Evolutionary conservation across 1,284 basidiomycete genomes (phyloP), one percentile per base, ranked within the genome.

Genomic region (Papiliotrema laurentii): DNA sequence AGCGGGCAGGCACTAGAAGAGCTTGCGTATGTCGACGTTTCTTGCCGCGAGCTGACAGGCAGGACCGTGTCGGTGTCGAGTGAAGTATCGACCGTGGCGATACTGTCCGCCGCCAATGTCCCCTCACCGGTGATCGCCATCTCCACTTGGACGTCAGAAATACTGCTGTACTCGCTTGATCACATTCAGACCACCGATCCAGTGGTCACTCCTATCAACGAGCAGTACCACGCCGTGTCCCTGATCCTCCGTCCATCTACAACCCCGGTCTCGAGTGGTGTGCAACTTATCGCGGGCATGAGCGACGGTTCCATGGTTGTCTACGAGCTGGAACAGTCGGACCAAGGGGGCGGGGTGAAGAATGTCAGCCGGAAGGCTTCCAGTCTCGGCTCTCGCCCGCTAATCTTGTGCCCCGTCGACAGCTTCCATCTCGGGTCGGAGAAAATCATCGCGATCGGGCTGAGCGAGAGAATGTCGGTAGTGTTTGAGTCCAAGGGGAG

Each of bases 301-400:
- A 82, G 81, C 5, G 83, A 96, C 67, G 93, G 93, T 1, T 81
- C 81, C 3, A 77, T 94, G n/a, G 78, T 83, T 3, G 77, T 81
- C 5, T 85, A 83, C 56, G 56, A 61, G 14, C 48, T 79, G n/a
- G 67, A 71, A 22, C 51, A 51, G n/a, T 47, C 43, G 1, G 50
- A 37, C 11, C 43, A 53, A 9, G 45, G 45, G 10, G 54, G 35
- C 2, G 44, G 45, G 3, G 16, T 60, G 18, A 36, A 56, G 55
- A 71, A 13, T 77, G 74, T 54, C 39, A 64, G 58, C 26, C 71
- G 78, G 74, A 57, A 78, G 75, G 30, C 73, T 7, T 76, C 50
- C 22, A 68, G 53, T 28, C 55, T 60, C 56, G 76, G 49, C 58
- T 56, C 55, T 2, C 50, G 56, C 14, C 70, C 70, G 3, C 46